Percentiles rank a stretch among this genome's conserved stretches.
Conservation (phyloP, 768 basidiomycete genomes). For the Kwoniella mangroviensis region DNA sequence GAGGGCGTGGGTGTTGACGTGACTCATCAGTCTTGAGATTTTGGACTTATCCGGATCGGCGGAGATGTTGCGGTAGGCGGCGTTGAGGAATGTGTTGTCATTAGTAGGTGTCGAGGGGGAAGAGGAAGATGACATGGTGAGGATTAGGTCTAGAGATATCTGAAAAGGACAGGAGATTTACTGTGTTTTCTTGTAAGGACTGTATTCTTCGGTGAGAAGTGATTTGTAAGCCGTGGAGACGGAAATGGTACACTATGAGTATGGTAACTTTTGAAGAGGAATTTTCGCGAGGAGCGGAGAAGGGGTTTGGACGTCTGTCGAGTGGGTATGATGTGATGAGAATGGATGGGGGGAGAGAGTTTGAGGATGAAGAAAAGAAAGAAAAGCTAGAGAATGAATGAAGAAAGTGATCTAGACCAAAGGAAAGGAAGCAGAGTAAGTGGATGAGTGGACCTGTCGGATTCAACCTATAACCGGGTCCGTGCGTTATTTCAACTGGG, state of each 20-base stretch:
- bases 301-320: neutral
- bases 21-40: neutral
- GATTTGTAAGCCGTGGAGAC: too few relatives aligned
- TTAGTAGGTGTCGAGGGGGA: neutral
- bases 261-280: too few relatives aligned
- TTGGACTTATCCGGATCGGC: neutral
- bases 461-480: conserved; percentile 1
- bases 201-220: too few relatives aligned
- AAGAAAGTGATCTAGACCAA: neutral
- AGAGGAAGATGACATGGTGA: neutral
- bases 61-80: neutral
- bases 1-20: neutral
- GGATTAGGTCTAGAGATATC: too few relatives aligned
- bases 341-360: neutral
- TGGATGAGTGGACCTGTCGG: conserved; percentile 1
- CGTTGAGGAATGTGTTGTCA: neutral
- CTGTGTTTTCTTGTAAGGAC: too few relatives aligned
- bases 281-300: neutral
- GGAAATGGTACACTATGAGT: too few relatives aligned
- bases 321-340: neutral
- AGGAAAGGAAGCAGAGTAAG: neutral
- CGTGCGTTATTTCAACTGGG: neutral
- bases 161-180: too few relatives aligned
- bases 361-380: neutral
- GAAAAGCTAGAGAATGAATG: neutral